These are phyloP conservation scores for Acanthamoeba triangularis DNA, from an alignment of 208 protist genomes.

Conservation along the genomic window DNA sequence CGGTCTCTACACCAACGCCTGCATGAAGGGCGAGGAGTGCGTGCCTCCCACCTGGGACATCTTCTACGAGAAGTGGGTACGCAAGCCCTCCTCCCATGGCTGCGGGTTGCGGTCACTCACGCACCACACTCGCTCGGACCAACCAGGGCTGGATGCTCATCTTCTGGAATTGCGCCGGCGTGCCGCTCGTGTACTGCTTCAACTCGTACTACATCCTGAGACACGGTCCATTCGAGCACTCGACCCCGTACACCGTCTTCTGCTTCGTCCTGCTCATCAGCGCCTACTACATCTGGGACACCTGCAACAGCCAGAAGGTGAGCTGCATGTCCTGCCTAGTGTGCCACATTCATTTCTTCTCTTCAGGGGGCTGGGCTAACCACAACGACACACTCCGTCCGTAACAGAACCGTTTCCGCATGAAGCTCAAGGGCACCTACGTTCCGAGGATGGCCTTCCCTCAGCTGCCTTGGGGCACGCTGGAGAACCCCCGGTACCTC, in stretches of 20 bases:
- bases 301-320: conserved; percentile 95
- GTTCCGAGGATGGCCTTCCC: conserved; percentile 94
- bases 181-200: conserved; percentile 97
- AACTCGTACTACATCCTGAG: conserved; percentile 94
- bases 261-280: conserved; percentile 92
- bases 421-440: conserved; percentile 92
- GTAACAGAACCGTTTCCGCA: conserved; percentile 91
- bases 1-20: conserved; percentile 96
- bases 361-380: background rate
- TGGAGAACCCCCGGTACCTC: conserved; percentile 95
- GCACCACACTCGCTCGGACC: too few relatives aligned
- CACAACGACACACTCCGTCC: background rate
- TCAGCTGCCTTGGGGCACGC: conserved; percentile 95
- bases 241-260: conserved; percentile 85
- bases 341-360: background rate
- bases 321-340: conserved; percentile 71
- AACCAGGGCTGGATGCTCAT: conserved; percentile 92
- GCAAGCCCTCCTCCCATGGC: too few relatives aligned
- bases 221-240: conserved; percentile 55
- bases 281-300: conserved; percentile 97
- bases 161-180: conserved; percentile 97
- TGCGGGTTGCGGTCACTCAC: background rate
- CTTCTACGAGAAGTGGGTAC: conserved; percentile 97
- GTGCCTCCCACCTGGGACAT: conserved; percentile 97
- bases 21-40: conserved; percentile 97